A percentile compares a stretch with the other conserved stretches of the same genome.
Evolutionary conservation across 208 protist genomes (phyloP).

Genomic region (Crithidia fasciculata): DNA sequence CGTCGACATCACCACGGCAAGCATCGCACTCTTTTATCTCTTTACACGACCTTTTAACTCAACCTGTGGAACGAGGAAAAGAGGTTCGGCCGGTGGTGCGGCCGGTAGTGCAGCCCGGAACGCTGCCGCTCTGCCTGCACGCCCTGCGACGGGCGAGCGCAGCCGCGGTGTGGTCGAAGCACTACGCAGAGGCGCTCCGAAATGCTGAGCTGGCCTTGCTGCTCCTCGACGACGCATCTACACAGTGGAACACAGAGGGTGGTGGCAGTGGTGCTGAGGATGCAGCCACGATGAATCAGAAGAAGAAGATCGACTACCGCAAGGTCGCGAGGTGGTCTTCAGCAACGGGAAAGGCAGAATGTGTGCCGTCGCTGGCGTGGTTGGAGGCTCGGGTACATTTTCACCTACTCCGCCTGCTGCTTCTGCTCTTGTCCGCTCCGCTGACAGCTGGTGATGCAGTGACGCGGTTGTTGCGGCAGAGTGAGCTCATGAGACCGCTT

Average conservation of each 20-base stretch:
- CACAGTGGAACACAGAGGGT: no score
- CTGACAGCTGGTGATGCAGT: slow-evolving; percentile 18
- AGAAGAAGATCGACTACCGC: neutral
- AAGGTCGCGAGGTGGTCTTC: slow-evolving; percentile 1
- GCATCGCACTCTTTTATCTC: slow-evolving; percentile 2
- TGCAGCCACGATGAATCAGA: no score
- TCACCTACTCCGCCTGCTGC: slow-evolving; percentile 16
- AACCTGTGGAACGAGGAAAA: neutral
- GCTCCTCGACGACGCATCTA: neutral
- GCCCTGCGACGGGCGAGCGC: slow-evolving; percentile 20
- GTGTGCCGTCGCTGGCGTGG: neutral
- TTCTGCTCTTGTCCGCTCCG: slow-evolving; percentile 22
- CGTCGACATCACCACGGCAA: no score
- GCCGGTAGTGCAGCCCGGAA: slow-evolving; percentile 6
- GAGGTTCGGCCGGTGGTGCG: neutral
- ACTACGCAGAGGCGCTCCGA: slow-evolving; percentile 27
- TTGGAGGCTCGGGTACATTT: slow-evolving; percentile 9
- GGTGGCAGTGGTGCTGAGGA: no score
- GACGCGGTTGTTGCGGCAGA: slow-evolving; percentile 1
- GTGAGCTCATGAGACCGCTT: neutral
- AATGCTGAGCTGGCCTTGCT: slow-evolving; percentile 12
- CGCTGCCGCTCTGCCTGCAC: slow-evolving; percentile 23
- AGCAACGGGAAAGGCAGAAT: neutral
- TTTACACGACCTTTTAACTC: slow-evolving; percentile 10
- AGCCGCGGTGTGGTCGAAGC: slow-evolving; percentile 16